Conservation (phyloP, 441 rosid species). For the Gossypium trilobum region DNA sequence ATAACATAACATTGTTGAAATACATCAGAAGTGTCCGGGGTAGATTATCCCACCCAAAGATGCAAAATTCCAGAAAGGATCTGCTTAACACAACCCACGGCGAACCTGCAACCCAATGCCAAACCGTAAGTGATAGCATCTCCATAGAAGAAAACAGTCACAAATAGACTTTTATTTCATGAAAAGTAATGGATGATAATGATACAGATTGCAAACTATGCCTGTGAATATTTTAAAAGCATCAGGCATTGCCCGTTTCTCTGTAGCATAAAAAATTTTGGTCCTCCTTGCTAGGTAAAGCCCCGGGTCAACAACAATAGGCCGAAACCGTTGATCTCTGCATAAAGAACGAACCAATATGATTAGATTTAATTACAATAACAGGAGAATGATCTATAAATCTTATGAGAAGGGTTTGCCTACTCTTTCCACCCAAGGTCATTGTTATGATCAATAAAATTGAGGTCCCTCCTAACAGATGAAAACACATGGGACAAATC, state of each 20-base stretch:
- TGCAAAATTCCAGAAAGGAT: conserved; percentile 64
- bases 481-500: conserved; percentile 72
- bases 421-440: conserved; percentile 97
- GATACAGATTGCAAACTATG: conserved; percentile 24
- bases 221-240: conserved; percentile 83
- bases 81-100: conserved; percentile 73
- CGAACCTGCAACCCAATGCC: conserved; percentile 47
- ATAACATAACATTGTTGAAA: conserved; percentile 59
- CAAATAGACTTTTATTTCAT: background rate
- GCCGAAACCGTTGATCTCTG: conserved; percentile 70
- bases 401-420: conserved; percentile 18
- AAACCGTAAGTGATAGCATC: conserved; percentile 8
- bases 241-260: conserved; percentile 63
- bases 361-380: conserved; percentile 12
- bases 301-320: conserved; percentile 76
- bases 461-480: conserved; percentile 55
- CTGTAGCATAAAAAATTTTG: conserved; percentile 67
- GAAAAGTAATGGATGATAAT: background rate
- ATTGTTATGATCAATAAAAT: conserved; percentile 79
- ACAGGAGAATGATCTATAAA: background rate
- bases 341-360: conserved; percentile 18
- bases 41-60: conserved; percentile 83
- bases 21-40: conserved; percentile 78
- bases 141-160: background rate
- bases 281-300: conserved; percentile 66